phyloP scores from a whole-genome alignment of 352 stramenopile species.

The Phytophthora multivora region DNA sequence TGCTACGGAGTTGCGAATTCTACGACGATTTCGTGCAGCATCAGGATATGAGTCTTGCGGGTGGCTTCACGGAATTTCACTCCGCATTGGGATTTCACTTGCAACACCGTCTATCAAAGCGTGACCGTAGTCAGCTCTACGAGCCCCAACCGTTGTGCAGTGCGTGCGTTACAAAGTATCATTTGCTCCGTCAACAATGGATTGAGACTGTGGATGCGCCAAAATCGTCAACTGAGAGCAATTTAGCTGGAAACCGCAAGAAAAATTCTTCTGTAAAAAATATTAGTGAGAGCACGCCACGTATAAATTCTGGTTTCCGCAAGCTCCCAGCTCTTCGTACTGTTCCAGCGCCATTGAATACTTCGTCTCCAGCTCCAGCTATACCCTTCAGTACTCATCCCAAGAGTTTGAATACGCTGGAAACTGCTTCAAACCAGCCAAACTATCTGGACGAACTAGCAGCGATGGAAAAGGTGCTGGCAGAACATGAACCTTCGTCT shows the following conservation, averaged over 20 bases:
- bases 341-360: not conserved
- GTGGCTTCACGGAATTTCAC: slow-evolving; percentile 45
- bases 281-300: slow-evolving; percentile 1
- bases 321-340: slow-evolving; percentile 26
- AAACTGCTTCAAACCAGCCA: not conserved
- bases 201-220: slow-evolving; percentile 17
- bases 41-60: slow-evolving; percentile 50
- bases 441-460: slow-evolving; percentile 59
- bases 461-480: slow-evolving; percentile 61
- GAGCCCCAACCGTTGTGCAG: slow-evolving; percentile 59
- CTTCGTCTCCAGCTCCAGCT: slow-evolving; percentile 1
- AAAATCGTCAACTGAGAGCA: not conserved
- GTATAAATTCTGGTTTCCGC: slow-evolving; percentile 8
- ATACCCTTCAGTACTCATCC: not conserved
- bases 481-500: slow-evolving; percentile 23
- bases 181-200: slow-evolving; percentile 50
- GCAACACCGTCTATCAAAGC: slow-evolving; percentile 56
- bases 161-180: slow-evolving; percentile 51
- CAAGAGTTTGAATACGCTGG: not conserved
- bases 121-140: slow-evolving; percentile 59
- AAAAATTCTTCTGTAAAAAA: not conserved
- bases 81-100: slow-evolving; percentile 56
- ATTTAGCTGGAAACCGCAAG: not conserved
- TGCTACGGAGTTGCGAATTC: slow-evolving; percentile 71
- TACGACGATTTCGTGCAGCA: slow-evolving; percentile 49